Evolutionary conservation across 176 grass and related monocot genomes (phyloP).

Genomic region (Urochloa ruziziensis): DNA sequence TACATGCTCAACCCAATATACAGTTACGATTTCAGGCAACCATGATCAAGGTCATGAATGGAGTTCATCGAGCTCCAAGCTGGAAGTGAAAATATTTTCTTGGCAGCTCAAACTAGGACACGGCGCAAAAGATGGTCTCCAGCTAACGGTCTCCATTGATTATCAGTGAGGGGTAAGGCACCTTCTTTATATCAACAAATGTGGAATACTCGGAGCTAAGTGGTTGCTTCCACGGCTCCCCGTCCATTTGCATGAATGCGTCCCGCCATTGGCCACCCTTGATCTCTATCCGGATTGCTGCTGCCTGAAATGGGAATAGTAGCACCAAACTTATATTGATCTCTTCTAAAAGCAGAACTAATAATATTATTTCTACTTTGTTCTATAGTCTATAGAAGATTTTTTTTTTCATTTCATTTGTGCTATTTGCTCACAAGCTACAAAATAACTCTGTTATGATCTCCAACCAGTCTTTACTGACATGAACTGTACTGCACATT

Average conservation of each 20-base stretch:
- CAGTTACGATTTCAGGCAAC: not conserved
- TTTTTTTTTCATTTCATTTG: not conserved
- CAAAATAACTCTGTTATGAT: not conserved
- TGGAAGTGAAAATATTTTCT: not conserved
- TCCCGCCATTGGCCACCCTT: conserved; percentile 81
- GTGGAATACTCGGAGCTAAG: conserved; percentile 65
- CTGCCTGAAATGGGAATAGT: conserved; percentile 56
- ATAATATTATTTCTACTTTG: not conserved
- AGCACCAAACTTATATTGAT: conserved; percentile 1
- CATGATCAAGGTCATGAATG: not conserved
- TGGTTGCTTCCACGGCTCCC: conserved; percentile 97
- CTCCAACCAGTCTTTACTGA: not conserved
- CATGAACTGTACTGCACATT: not conserved
- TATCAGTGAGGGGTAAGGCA: conserved; percentile 77
- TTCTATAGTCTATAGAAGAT: not conserved
- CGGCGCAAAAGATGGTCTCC: not conserved
- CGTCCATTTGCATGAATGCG: conserved; percentile 98
- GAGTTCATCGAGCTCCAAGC: not conserved
- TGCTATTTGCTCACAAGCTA: not conserved
- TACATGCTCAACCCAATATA: conserved; percentile 32
- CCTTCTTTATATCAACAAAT: conserved; percentile 88
- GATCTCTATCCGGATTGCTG: conserved; percentile 88
- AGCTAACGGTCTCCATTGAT: conserved; percentile 62
- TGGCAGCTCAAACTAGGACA: not conserved
- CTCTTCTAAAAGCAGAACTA: not conserved